Conservation (phyloP, 768 basidiomycete genomes). For the Crassisporium funariophilum region DNA sequence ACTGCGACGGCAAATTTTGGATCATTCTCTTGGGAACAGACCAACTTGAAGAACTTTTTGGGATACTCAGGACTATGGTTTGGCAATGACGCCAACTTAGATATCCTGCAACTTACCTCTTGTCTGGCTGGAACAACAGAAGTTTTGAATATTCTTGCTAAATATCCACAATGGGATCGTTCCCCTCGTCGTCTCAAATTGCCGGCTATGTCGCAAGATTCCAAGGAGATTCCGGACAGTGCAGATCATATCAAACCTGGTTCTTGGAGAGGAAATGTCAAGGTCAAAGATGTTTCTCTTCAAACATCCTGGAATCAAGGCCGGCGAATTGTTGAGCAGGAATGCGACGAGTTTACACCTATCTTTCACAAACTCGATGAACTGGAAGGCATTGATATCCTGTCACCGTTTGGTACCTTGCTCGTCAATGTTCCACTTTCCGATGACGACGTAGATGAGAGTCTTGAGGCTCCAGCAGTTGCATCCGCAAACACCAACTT, state of each 20-base stretch:
- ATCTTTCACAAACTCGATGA: conserved; percentile 9
- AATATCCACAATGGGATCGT: conserved; percentile 41
- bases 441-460: conserved; percentile 22
- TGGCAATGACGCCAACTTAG: conserved; percentile 32
- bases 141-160: conserved; percentile 35
- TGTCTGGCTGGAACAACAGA: conserved; percentile 33
- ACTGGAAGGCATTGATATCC: conserved; percentile 7
- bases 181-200: conserved; percentile 35
- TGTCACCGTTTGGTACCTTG: conserved; percentile 15
- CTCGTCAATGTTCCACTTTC: conserved; percentile 16
- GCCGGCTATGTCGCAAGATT: conserved; percentile 26
- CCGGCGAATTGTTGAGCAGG: conserved; percentile 17
- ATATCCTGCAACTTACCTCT: conserved; percentile 27
- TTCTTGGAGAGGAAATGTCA: conserved; percentile 35
- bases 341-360: conserved; percentile 1
- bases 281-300: conserved; percentile 25
- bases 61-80: conserved; percentile 35
- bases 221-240: conserved; percentile 17
- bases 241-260: conserved; percentile 38
- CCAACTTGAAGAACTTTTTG: conserved; percentile 35
- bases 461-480: conserved; percentile 11
- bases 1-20: conserved; percentile 32
- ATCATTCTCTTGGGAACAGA: conserved; percentile 41
- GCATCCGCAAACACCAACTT: not conserved
- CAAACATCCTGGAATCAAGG: conserved; percentile 34